A percentile compares a stretch with the other conserved stretches of the same genome.
Conservation (phyloP, 2,329 filamentous ascomycete genomes). For the Ascochyta koolunga region DNA sequence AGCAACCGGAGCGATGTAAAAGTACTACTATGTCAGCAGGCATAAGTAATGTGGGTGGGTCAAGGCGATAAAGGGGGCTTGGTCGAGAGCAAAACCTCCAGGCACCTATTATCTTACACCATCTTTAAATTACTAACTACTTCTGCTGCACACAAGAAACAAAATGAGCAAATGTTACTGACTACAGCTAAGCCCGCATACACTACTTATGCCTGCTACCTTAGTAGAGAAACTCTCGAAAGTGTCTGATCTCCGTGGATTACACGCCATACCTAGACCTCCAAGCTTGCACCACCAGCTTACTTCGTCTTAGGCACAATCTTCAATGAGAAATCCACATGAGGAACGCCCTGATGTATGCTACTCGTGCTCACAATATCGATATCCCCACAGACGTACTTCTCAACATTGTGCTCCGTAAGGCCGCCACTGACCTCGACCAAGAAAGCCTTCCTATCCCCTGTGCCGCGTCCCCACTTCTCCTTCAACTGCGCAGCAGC, state of each 20-base stretch:
- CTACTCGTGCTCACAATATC: conserved; percentile 96
- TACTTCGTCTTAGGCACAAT: conserved; percentile 61
- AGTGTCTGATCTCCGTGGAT: neutral
- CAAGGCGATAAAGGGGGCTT: too few species aligned
- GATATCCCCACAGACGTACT: conserved; percentile 81
- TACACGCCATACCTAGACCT: conserved; percentile 1
- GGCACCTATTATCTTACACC: too few species aligned
- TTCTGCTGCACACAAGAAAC: too few species aligned
- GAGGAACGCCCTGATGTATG: conserved; percentile 92
- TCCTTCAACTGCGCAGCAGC: conserved; percentile 79
- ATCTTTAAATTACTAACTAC: too few species aligned
- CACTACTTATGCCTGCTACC: too few species aligned
- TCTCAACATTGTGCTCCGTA: conserved; percentile 80
- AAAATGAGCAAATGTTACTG: too few species aligned
- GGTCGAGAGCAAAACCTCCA: too few species aligned
- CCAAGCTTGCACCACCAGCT: conserved; percentile 21
- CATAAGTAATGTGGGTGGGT: too few species aligned
- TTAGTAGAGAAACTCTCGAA: neutral
- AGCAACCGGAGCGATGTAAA: neutral
- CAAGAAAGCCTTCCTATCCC: conserved; percentile 67
- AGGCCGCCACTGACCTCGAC: conserved; percentile 93
- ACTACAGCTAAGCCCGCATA: too few species aligned
- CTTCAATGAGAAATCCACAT: conserved; percentile 96
- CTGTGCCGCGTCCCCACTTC: conserved; percentile 73
- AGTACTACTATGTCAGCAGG: too few species aligned